Evolutionary conservation across 2,329 filamentous ascomycete species (phyloP), one percentile per base, ranked within the genome.

Genomic region (Aspergillus puulaauensis): DNA sequence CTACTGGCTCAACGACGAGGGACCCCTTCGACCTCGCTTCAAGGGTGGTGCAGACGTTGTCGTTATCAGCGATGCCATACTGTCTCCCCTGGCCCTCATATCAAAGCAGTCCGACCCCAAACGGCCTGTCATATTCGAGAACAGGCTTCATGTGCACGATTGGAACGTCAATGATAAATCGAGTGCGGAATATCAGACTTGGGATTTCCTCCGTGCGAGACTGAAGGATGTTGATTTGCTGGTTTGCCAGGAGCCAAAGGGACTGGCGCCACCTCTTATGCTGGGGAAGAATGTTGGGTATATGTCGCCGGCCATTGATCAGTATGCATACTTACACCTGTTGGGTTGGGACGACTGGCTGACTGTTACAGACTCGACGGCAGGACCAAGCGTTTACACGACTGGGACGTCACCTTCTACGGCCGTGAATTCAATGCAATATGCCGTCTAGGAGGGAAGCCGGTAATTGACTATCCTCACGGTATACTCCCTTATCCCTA

Each of bases 51-150:
- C 89, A 3, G 85, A 93, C 71, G 77, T 93, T 35, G 82, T 93
- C 58, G 81, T 93, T 58, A 86, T 92, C 57, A 90, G 93, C 64
- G 89, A 92, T 63, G 89, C 89, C 2, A 90, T 92, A 71, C 91
- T 93, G 88, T 88, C 89, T 3, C 83, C 83, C 6, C 79, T 93
- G 35, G 89, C 92, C 0, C 35, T 37, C 6, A 37, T 37, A 15
- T 14, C 35, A 9, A 37, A 37, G 35, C 35, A 37, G 14, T 37
- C 35, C 14, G 35, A 37, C 6, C 35, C 35, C 1, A 6, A 7
- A 8, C 35, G 35, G 5, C 35, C 35, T 14, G 35, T 37, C 6
- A 37, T 37, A 37, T 37, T 37, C 2, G 35, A 37, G 15, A 37
- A 37, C 6, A 14, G 35, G 4, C 35, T 37, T 6, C 35, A 37